phyloP scores from a whole-genome alignment of 139 green algal genomes.

The Asterochloris sp. region DNA sequence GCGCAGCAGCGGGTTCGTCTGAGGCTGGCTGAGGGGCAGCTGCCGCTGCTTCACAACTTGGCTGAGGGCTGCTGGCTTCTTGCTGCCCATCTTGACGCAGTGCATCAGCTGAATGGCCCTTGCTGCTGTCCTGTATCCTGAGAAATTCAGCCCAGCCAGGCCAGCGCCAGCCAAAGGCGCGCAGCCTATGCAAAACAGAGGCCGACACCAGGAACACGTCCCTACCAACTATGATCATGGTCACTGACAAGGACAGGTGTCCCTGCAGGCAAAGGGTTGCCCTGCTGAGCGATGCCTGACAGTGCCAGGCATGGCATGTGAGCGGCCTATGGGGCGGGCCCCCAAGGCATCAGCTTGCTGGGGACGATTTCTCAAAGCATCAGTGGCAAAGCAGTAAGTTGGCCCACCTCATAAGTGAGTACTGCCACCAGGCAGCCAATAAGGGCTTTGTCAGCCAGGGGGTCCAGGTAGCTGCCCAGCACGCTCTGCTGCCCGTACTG shows the following conservation, averaged over 20 bases:
- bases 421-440: constrained; percentile 48
- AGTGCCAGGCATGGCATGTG: not conserved
- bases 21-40: not conserved
- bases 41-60: not conserved
- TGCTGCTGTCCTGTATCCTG: constrained; percentile 12
- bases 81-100: not conserved
- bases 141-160: constrained; percentile 58
- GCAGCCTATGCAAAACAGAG: constrained; percentile 37
- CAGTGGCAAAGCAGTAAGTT: not conserved
- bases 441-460: constrained; percentile 83
- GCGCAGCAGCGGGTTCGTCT: not conserved
- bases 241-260: constrained; percentile 53
- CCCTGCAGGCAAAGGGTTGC: constrained; percentile 29
- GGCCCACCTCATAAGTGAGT: constrained; percentile 43
- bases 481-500: constrained; percentile 47
- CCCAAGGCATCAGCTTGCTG: not conserved
- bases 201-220: constrained; percentile 64
- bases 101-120: not conserved
- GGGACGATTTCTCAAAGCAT: not conserved
- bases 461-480: constrained; percentile 87
- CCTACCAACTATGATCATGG: constrained; percentile 62
- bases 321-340: not conserved
- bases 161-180: constrained; percentile 50
- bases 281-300: not conserved
- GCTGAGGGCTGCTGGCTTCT: not conserved